Base-by-base conservation (phyloP, 1,284 basidiomycete genomes). In the Sanghuangporus baumii region DNA sequence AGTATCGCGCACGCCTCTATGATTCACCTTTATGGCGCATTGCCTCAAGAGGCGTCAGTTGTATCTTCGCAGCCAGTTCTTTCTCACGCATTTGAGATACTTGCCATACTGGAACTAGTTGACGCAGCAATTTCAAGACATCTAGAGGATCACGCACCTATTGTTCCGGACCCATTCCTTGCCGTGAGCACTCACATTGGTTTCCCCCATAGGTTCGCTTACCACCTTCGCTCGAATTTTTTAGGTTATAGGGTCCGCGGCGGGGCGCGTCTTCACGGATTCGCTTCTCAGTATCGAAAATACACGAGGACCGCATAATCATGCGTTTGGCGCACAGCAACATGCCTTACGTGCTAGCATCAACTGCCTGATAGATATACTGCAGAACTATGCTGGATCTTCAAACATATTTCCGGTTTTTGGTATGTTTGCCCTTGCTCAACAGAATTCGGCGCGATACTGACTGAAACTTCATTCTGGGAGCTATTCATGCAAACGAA, bases 11-110 rank as follows among this genome's bases (percentile, higher is more conserved):
- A 71, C 23, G 68, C 67, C 1, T 69, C 74, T 2, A 67, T 74
- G 23, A 73, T 78, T 2, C 75, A 72, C 9, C 70, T 81, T 6
- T 74, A 81, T 55, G 67, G 69, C 5, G 68, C 71, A 1, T n/a
- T n/a, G 7, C 62, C 68, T 14, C 56, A 66, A 11, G 68, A 71
- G 14, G 55, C 61, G 0, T 65, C 60, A 2, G 75, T 75, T 1
- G 34, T n/a, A 8, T 37, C 51, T 8, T 41, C 40, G 71, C 73
- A 47, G 72, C 71, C 47, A 50, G 75, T 43, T 68, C 69, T 4
- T 71, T 67, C 0, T 72, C 70, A 64, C 36, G 63, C 63, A n/a
- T 23, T 9, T 26, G 63, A 64, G 47, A 41, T 57, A 12, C 16
- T 64, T 16, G 37, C 34, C 18, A 57, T 64, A 16, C 23, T 64